These are phyloP conservation scores for Dalechampia spathulata DNA, from an alignment of 441 rosid genomes.

Conservation along the genomic window DNA sequence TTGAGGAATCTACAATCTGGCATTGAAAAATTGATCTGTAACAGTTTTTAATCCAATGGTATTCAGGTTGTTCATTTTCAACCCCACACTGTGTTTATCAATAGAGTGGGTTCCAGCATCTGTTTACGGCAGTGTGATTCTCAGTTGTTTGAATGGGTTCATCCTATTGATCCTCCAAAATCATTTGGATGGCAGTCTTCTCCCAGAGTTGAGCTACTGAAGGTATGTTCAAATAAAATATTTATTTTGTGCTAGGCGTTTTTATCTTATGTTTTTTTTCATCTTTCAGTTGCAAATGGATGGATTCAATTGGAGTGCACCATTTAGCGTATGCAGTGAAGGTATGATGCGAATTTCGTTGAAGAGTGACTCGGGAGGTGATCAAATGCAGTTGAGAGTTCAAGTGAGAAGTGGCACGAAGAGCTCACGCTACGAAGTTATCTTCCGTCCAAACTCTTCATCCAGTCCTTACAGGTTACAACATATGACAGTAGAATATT, in stretches of 20 bases:
- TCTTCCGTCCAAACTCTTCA: constrained; percentile 77
- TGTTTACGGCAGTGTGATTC: constrained; percentile 91
- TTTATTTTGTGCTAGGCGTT: background rate
- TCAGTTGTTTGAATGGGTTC: constrained; percentile 71
- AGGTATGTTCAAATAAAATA: constrained; percentile 32
- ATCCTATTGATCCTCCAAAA: constrained; percentile 88
- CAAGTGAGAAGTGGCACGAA: constrained; percentile 94
- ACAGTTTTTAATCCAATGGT: constrained; percentile 18
- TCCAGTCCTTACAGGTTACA: constrained; percentile 94
- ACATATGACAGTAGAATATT: background rate
- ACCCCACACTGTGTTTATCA: constrained; percentile 81
- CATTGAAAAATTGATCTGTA: no score
- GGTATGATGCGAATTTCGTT: constrained; percentile 74
- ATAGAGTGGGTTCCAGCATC: constrained; percentile 70
- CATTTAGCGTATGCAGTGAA: constrained; percentile 78
- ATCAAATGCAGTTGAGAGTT: constrained; percentile 59
- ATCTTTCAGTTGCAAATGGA: constrained; percentile 59
- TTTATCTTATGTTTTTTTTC: constrained; percentile 10
- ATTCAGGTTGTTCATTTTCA: constrained; percentile 92
- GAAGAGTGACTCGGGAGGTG: constrained; percentile 47
- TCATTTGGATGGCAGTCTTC: constrained; percentile 73
- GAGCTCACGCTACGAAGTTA: constrained; percentile 85
- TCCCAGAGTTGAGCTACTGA: constrained; percentile 57
- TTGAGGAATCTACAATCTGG: no score
- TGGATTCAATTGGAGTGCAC: constrained; percentile 86